Base-by-base conservation (phyloP, 1,284 basidiomycete genomes). In the Moniliella sp. region DNA sequence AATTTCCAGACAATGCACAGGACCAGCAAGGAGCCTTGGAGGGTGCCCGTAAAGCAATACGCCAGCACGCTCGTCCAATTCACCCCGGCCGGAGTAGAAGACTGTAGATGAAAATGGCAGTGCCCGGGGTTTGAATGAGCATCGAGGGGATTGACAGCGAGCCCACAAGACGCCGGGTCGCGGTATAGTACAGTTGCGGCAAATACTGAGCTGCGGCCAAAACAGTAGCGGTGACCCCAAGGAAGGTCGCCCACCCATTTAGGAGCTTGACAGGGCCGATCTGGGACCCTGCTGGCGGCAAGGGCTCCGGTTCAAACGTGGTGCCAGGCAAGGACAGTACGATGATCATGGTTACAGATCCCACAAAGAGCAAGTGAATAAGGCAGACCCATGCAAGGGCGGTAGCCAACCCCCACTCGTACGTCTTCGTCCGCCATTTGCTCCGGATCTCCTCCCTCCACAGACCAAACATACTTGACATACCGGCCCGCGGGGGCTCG, bases 121-220 rank as follows among this genome's bases (percentile, higher is more conserved):
- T 77, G 2, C 88, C 88, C 0, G 88, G 88, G 4, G 75, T 82
- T 62, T 97, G 86, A 14, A 97, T 76, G 28, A 72, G 65, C 88
- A 97, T 93, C 71, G n/a, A n/a, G 1, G 75, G 76, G 42, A 94
- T 78, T 47, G 77, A 84, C 15, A 94, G 66, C 1, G 83, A 82
- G 7, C 84, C 86, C 5, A 94, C 86, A 4, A 86, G 69, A 48
- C 75, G 75, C 25, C 71, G 64, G 4, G 65, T 64, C 48, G 76
- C 84, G 1, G 86, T 94, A 45, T 77, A 73, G 15, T 70, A 48
- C 25, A 94, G 69, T 58, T 94, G 86, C 0, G 84, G 86, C 0
- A 75, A 67, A 50, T 91, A 93, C 61, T 94, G 84, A 13, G 77
- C 65, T 0, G 72, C 71, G 0, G 84, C 77, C 2, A 88, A 70